Evolutionary conservation across 108 stramenopile genomes (phyloP).

Genomic region (Cyclotella kingstonii): DNA sequence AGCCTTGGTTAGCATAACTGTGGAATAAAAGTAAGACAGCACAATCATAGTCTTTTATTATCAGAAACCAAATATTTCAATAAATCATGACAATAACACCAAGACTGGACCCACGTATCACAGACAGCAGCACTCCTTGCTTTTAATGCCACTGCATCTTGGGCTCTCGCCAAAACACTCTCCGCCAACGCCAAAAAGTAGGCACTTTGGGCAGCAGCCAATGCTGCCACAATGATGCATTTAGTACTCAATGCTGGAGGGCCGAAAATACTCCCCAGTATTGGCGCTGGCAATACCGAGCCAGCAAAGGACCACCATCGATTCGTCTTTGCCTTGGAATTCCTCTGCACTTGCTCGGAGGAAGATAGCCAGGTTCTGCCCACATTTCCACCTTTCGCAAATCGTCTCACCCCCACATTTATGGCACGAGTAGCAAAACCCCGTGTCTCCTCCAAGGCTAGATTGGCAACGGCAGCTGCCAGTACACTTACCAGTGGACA

Average conservation of each 20-base stretch:
- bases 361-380: slow-evolving; percentile 79
- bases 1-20: slow-evolving; percentile 88
- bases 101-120: slow-evolving; percentile 53
- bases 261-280: slow-evolving; percentile 73
- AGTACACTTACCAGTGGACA: slow-evolving; percentile 72
- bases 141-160: slow-evolving; percentile 87
- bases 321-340: slow-evolving; percentile 35
- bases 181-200: slow-evolving; percentile 78
- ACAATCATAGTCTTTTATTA: background rate
- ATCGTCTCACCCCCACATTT: slow-evolving; percentile 82
- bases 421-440: slow-evolving; percentile 60
- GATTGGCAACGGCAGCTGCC: slow-evolving; percentile 66
- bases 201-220: slow-evolving; percentile 84
- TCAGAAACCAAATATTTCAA: too few relatives aligned
- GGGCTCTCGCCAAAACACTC: slow-evolving; percentile 63
- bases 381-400: slow-evolving; percentile 67
- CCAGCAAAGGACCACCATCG: slow-evolving; percentile 72
- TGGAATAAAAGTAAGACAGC: background rate
- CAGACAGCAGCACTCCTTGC: slow-evolving; percentile 82
- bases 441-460: slow-evolving; percentile 70
- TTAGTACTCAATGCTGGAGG: slow-evolving; percentile 68
- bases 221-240: slow-evolving; percentile 72
- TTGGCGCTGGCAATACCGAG: slow-evolving; percentile 72
- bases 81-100: background rate
- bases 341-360: slow-evolving; percentile 65